Base-by-base conservation (phyloP, 2,329 filamentous ascomycete species). In the Rhexocercosporidium sp. region DNA sequence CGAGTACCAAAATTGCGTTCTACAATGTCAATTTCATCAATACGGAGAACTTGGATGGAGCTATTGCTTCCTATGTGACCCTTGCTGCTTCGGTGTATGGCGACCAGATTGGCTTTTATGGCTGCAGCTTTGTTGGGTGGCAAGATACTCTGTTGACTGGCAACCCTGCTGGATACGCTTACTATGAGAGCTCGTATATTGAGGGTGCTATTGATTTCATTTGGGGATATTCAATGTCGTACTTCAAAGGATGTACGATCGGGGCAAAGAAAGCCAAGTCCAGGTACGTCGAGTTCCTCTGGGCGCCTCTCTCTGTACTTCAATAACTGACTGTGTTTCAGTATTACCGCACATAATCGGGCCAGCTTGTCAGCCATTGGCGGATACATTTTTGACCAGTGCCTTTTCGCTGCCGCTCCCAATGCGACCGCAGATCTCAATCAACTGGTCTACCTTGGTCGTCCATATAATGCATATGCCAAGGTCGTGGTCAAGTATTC, bases 1-100 rank as follows among this genome's bases (percentile, higher is more conserved):
- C 70, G 8, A 73, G 70, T 1, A 73, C 59, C 37, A 66, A 68
- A 37, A 73, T 75, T 22, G 64, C 73, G 5, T 69, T 87, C 34
- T 88, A 87, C 79, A 88, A 87, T 72, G 80, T 88, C 78, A 86
- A 87, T 74, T 76, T 86, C 1, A 80, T 78, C 47, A 85, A 85
- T 49, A 77, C 81, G 14, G 74, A 79, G 59, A 69, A 69, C 25
- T 41, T 56, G 22, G 62, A 69, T 60, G 84, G 62, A 20, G 62
- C 54, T 11, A 65, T 31, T 6, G 41, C 62, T 9, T 65, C 62
- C 6, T 65, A 65, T 41, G 62, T 65, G 14, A 59, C 62, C 4
- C 62, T 65, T n/a, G 54, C 62, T 51, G 62, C 62, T 8, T 65
- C 62, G 25, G 31, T 65, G 8, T 59, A 65, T 39, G 62, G 53